phyloP scores from a whole-genome alignment of 2,329 filamentous ascomycete species.

The Arthrobotrys megalospora region DNA sequence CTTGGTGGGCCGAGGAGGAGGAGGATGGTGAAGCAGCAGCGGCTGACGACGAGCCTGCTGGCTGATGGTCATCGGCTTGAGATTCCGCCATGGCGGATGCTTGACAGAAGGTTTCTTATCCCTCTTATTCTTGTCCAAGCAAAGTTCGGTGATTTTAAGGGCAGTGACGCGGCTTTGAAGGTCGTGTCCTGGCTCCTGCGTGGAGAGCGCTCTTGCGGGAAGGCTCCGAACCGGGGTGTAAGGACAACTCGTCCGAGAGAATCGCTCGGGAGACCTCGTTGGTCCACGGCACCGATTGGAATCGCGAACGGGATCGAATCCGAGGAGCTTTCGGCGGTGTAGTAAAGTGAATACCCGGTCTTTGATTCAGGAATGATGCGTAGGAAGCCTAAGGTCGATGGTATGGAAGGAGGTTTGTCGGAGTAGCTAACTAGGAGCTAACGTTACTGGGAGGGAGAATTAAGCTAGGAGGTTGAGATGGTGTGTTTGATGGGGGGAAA shows the following conservation, averaged over 20 bases:
- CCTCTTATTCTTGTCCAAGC: background rate
- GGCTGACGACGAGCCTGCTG: slow-evolving; percentile 53
- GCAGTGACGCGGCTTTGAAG: slow-evolving; percentile 46
- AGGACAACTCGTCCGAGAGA: slow-evolving; percentile 40
- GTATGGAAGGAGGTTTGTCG: too few species aligned
- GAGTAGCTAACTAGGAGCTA: too few species aligned
- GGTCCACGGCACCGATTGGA: background rate
- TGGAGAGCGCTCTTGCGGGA: background rate
- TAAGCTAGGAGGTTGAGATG: too few species aligned
- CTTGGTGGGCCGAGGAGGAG: slow-evolving; percentile 26
- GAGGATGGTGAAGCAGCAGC: slow-evolving; percentile 21
- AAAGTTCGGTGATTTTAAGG: slow-evolving; percentile 21
- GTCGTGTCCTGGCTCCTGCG: slow-evolving; percentile 1
- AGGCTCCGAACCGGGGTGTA: slow-evolving; percentile 37
- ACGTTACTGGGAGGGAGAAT: too few species aligned
- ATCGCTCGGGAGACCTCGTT: background rate
- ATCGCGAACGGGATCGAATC: background rate
- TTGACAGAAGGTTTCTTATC: slow-evolving; percentile 3
- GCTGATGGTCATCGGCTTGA: slow-evolving; percentile 60
- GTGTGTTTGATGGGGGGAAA: too few species aligned
- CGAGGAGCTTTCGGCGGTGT: background rate
- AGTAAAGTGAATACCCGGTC: too few species aligned
- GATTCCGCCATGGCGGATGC: slow-evolving; percentile 57
- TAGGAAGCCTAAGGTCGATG: too few species aligned
- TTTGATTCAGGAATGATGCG: too few species aligned